Base-by-base conservation (phyloP, 2,329 filamentous ascomycete species). In the Orbilia oligospora region DNA sequence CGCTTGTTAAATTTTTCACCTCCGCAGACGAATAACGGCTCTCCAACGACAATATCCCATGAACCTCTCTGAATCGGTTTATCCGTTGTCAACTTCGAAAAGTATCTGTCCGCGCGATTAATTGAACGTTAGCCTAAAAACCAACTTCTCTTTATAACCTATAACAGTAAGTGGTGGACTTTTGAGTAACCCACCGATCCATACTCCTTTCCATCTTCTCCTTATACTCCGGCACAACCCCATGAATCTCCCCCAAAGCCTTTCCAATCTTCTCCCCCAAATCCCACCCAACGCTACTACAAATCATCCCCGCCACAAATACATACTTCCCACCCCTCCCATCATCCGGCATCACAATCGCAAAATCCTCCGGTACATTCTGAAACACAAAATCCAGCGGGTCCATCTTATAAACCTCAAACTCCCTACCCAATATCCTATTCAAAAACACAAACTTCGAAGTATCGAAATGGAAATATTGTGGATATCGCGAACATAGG, bases 131-230 rank as follows among this genome's bases (percentile, higher is more conserved):
- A 30, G 27, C 18, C 41, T 6, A n/a, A 20, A 30, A 30, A 9
- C 20, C n/a, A n/a, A n/a, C n/a, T n/a, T n/a, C n/a, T n/a, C n/a
- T n/a, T n/a, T n/a, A n/a, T n/a, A n/a, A n/a, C n/a, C n/a, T n/a
- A n/a, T n/a, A n/a, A n/a, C n/a, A n/a, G n/a, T n/a, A n/a, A n/a
- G n/a, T n/a, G n/a, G n/a, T n/a, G n/a, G n/a, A n/a, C n/a, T n/a
- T n/a, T n/a, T n/a, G n/a, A n/a, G n/a, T n/a, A 30, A 82, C 88
- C 64, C 85, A 93, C 89, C 92, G 87, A 82, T 97, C 93, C 91
- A 97, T 94, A 48, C 91, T 94, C 80, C 93, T 92, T 44, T 91
- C 89, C 91, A 97, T 94, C 86, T 94, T 97, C 83, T 93, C 91
- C 81, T 92, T 92, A 83, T 95, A 97, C 81, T 96, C 92, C 0